A percentile compares a stretch with the other conserved stretches of the same genome.
Conservation (phyloP, 495 filamentous ascomycete species). For the Rostrohypoxylon terebratum region DNA sequence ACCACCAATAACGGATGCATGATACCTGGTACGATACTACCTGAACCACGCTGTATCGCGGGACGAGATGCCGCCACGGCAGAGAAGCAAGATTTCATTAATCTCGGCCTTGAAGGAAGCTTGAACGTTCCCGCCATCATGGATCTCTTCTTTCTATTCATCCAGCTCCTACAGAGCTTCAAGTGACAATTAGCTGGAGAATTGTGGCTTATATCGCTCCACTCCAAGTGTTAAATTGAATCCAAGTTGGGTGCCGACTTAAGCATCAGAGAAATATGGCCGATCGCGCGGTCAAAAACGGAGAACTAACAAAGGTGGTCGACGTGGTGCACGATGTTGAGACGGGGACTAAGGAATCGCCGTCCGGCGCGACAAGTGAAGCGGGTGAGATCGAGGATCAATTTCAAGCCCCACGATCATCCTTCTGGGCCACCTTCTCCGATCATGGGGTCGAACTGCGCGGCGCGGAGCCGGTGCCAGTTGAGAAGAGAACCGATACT, state of each 20-base stretch:
- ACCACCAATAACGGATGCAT: slow-evolving; percentile 17
- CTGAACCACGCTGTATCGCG: slow-evolving; percentile 8
- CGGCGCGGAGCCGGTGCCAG: slow-evolving; percentile 65
- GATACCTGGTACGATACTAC: slow-evolving; percentile 16
- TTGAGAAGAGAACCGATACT: slow-evolving; percentile 63
- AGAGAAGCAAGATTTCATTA: slow-evolving; percentile 14
- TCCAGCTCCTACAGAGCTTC: neutral
- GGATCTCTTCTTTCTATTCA: neutral
- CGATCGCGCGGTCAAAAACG: slow-evolving; percentile 11
- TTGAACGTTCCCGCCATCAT: neutral
- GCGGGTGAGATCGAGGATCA: slow-evolving; percentile 34
- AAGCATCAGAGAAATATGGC: slow-evolving; percentile 18
- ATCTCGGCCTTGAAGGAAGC: slow-evolving; percentile 2
- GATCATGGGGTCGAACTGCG: slow-evolving; percentile 57
- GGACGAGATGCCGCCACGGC: slow-evolving; percentile 19
- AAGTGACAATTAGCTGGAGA: neutral
- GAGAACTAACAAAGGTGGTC: neutral
- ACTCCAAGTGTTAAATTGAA: neutral
- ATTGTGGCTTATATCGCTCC: neutral
- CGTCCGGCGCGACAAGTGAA: slow-evolving; percentile 26
- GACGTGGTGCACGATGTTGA: slow-evolving; percentile 28
- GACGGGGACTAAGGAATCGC: slow-evolving; percentile 25
- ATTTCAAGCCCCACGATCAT: slow-evolving; percentile 34
- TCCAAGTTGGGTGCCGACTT: neutral
- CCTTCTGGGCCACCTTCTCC: slow-evolving; percentile 39